Base-by-base conservation (phyloP, 768 basidiomycete genomes). In the Mycena rosella region DNA sequence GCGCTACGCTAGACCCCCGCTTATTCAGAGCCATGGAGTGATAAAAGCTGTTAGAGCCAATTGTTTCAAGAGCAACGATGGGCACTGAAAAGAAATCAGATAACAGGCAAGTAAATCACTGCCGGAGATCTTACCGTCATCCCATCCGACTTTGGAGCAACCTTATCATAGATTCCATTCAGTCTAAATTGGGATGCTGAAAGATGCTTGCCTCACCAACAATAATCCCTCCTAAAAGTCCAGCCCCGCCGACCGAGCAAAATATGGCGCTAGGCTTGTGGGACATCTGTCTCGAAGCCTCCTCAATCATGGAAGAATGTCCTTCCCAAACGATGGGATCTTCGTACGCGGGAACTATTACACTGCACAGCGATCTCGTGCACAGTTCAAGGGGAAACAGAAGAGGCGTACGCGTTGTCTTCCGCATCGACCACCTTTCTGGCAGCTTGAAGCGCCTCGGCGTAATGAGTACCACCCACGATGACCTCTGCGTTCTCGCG, bases 231-330 rank as follows among this genome's bases (percentile, higher is more conserved):
- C 89, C 91, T 4, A 92, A 77, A 0, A 94, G 78, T 1, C 93
- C 92, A 0, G 85, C 92, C 0, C 93, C 93, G 40, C 93, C 93
- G 15, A 94, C 91, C 58, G 89, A 89, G 73, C 93, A 94, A 65
- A 94, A 88, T 47, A 94, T 88, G 0, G 91, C 91, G 64, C 89
- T 87, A 8, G 93, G 92, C 70, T 84, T 86, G 42, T 70, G 67
- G 0, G 77, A 77, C 6, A 93, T 79, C 68, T 93, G 90, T 13
- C 75, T 73, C 20, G 81, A 75, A 47, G 93, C 87, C 73, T 94
- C 93, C 18, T 78, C 73, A 44, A 94, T 81, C 84, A 94, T 88
- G 20, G 91, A 90, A n/a, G 88, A 84, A 72, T 94, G 91, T 1
- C 93, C 93, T 74, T 89, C 84, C 93, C 93, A 94, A 17, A 94